Evolutionary conservation across 169 alveolate genomes (phyloP), one percentile per base, ranked within the genome.

Genomic region (Cryptosporidium baileyi): DNA sequence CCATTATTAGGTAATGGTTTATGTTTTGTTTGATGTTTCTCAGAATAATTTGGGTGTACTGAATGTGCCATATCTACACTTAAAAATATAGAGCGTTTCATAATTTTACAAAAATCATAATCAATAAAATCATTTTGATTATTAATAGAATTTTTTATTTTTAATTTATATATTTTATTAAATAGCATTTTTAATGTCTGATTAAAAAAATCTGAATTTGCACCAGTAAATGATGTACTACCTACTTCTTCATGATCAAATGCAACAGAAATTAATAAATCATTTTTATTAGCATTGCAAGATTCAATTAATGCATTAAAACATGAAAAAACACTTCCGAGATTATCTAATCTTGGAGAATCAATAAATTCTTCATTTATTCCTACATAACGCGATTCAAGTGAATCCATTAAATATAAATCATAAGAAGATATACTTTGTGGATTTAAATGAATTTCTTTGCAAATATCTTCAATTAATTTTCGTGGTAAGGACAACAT

Each of bases 21-120:
- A 80, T 96, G 98, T 38, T 89, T 89, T 13, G 93, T 57, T 67
- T 95, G 95, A 85, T 95, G 98, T 52, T 97, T 94, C 89, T 96
- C 99, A 4, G 97, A 94, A 88, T 96, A 96, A 89, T 96, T 96
- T 7, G 99, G 99, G 82, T 97, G 99, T 19, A 95, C 90, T 3
- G 98, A 97, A 91, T 97, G 99, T 13, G 99, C 98, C 98, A 96
- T 96, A 91, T 97, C 99, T 28, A 96, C 96, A 67, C 97, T 91
- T 19, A 95, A 60, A 26, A 89, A 80, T 82, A 94, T 92, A 28
- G 94, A 89, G 32, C 91, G 89, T 41, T 89, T 80, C 30, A 92
- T 81, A 19, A 94, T 63, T 51, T 82, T 82, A 15, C 89, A 89
- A 67, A 88, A 92, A 3, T 80, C 79, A 40, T 74, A 91, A 52